Conservation (phyloP, 225 moss, liverwort and hornwort genomes). For the Sphagnum tenellum region DNA sequence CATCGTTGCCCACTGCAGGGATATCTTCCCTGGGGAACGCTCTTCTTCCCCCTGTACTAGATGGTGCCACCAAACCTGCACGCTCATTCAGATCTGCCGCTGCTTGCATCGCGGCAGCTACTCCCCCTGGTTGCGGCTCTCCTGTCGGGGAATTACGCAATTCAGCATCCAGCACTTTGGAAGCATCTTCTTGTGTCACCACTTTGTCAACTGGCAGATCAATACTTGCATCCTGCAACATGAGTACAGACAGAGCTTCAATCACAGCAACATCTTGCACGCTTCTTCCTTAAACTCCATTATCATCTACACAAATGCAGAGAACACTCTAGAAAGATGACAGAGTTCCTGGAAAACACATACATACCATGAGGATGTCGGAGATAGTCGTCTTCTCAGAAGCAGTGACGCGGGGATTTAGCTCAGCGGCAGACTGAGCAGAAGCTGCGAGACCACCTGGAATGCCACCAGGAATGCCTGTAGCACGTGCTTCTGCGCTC, state of each 20-base stretch:
- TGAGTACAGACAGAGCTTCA: background rate
- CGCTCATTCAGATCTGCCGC: conserved; percentile 60
- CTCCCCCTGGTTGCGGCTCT: conserved; percentile 32
- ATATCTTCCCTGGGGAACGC: conserved; percentile 27
- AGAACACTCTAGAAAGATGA: no score
- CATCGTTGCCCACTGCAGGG: no score
- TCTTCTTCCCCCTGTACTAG: conserved; percentile 8
- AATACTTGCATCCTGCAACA: conserved; percentile 54
- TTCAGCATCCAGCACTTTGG: conserved; percentile 58
- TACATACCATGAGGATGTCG: conserved; percentile 61
- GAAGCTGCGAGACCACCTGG: conserved; percentile 56
- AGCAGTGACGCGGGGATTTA: conserved; percentile 20
- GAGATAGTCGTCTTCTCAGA: conserved; percentile 33
- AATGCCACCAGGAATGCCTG: conserved; percentile 29
- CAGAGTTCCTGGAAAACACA: no score
- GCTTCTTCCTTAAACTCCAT: no score
- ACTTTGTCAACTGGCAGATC: conserved; percentile 60
- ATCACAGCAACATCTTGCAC: no score
- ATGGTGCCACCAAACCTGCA: conserved; percentile 14
- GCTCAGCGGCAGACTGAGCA: conserved; percentile 67
- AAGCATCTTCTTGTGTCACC: conserved; percentile 60
- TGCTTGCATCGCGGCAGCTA: conserved; percentile 57
- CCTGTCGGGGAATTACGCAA: conserved; percentile 28
- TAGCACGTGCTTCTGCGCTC: conserved; percentile 67
- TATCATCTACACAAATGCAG: no score